Percentiles rank a stretch among this genome's conserved stretches.
These are phyloP conservation scores for Platanthera zijinensis DNA, from an alignment of 106 monocot species.

Conservation along the genomic window DNA sequence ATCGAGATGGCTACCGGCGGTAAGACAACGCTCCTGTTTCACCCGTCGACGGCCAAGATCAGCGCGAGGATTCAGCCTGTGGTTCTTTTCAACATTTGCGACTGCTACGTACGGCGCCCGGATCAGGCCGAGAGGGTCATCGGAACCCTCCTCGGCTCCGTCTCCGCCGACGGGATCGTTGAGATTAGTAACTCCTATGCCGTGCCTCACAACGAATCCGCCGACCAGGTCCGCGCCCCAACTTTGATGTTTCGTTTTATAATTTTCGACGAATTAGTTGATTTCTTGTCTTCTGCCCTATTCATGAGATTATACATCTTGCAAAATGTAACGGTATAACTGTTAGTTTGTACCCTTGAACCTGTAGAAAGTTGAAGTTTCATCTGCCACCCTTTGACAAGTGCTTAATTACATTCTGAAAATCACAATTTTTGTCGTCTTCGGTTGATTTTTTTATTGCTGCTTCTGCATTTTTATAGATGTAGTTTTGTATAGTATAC, in stretches of 20 bases:
- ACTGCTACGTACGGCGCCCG: conserved; percentile 50
- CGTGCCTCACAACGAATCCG: conserved; percentile 57
- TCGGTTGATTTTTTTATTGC: not conserved
- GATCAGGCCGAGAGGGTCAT: conserved; percentile 54
- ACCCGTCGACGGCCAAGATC: conserved; percentile 21
- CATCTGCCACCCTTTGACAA: not conserved
- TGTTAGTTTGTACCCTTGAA: not conserved
- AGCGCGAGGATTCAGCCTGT: conserved; percentile 47
- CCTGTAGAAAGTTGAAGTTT: not conserved
- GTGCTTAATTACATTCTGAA: not conserved
- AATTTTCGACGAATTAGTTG: not conserved
- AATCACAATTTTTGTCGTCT: not conserved
- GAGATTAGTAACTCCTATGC: conserved; percentile 58
- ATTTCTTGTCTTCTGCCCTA: not conserved
- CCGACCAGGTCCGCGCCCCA: conserved; percentile 31
- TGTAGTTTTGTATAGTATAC: not conserved
- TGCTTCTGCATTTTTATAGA: not conserved
- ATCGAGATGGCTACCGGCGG: conserved; percentile 9
- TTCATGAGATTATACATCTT: not conserved
- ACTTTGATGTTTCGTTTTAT: not conserved
- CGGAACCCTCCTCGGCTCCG: conserved; percentile 46
- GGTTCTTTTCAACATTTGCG: conserved; percentile 63
- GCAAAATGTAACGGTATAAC: not conserved
- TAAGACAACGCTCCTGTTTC: conserved; percentile 24
- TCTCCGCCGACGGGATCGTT: conserved; percentile 38